Percentiles rank a stretch among this genome's conserved stretches.
These are phyloP conservation scores for Fraxinus cuspidata DNA, from an alignment of 257 asterid species.

Conservation along the genomic window DNA sequence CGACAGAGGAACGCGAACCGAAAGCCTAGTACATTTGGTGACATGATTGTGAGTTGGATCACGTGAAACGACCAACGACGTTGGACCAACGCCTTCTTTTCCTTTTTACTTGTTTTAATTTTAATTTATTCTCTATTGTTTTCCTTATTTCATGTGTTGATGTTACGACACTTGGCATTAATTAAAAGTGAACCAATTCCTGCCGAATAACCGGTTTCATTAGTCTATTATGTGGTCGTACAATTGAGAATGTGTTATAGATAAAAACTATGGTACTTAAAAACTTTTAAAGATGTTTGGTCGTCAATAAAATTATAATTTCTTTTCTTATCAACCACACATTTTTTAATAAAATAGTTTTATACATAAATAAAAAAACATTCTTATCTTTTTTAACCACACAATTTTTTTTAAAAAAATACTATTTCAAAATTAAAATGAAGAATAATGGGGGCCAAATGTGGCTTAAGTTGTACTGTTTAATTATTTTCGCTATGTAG, in stretches of 20 bases:
- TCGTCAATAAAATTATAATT: no score
- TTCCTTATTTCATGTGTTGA: neutral
- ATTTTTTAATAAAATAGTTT: no score
- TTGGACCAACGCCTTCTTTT: constrained; percentile 33
- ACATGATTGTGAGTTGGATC: constrained; percentile 35
- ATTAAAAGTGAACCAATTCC: neutral
- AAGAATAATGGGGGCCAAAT: no score
- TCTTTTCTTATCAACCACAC: no score
- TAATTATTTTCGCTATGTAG: no score
- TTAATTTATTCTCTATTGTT: neutral
- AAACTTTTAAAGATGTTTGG: no score
- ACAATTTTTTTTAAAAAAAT: no score
- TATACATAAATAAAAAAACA: no score
- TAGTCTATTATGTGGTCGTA: neutral
- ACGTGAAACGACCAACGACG: constrained; percentile 35
- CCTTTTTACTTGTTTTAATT: neutral
- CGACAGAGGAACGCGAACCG: constrained; percentile 17
- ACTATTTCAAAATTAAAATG: no score
- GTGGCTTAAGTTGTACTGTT: neutral
- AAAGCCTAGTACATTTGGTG: constrained; percentile 12
- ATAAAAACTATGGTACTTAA: no score
- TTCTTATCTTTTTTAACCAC: no score
- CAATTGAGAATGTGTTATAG: neutral
- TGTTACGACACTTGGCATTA: neutral
- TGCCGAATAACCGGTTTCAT: neutral